Evolutionary conservation across 2,329 filamentous ascomycete species (phyloP).

Genomic region (Botrytis paeoniae): DNA sequence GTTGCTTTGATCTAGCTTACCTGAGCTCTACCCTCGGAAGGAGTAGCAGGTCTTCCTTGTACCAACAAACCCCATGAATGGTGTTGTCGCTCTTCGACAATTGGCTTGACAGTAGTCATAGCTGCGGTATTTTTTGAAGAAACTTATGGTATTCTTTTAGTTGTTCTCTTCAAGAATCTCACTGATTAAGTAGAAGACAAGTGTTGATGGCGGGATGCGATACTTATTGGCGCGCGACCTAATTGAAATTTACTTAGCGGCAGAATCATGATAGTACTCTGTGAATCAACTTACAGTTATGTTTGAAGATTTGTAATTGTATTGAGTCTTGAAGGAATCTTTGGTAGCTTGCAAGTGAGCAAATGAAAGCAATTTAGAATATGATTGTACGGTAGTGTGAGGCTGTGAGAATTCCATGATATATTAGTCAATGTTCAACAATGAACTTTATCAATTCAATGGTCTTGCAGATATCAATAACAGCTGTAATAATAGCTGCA

Average conservation of each 20-base stretch:
- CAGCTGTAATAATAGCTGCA: not conserved
- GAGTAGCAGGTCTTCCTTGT: slow-evolving; percentile 32
- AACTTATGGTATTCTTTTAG: not conserved
- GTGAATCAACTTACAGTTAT: not conserved
- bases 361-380: not conserved
- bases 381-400: not conserved
- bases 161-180: not conserved
- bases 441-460: not conserved
- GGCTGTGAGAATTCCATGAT: not conserved
- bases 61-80: slow-evolving; percentile 29
- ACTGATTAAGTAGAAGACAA: not conserved
- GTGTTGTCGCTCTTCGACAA: not conserved
- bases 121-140: no score
- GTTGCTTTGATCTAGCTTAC: slow-evolving; percentile 20
- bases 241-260: not conserved
- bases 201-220: not conserved
- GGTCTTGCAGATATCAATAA: not conserved
- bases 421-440: not conserved
- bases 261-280: not conserved
- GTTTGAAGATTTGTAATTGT: not conserved
- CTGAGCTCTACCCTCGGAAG: slow-evolving; percentile 32
- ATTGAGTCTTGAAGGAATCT: not conserved
- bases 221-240: not conserved
- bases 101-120: slow-evolving; percentile 18
- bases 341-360: not conserved